phyloP scores from a whole-genome alignment of 73 alveolate genomes.

The Symbiodinium pilosum region DNA sequence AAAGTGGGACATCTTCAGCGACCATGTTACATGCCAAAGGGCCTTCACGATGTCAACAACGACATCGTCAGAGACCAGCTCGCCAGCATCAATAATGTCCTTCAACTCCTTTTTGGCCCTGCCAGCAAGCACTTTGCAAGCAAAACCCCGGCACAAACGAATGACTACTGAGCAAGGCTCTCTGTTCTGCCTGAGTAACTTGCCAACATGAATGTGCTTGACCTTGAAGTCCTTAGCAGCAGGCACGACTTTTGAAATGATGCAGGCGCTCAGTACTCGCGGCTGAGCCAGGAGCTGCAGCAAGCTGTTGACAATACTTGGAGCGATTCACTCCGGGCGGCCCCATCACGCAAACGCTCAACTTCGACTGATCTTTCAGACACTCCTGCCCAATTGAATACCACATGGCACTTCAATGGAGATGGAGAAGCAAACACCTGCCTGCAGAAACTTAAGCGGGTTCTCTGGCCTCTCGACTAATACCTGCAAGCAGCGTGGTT shows the following conservation, averaged over 20 bases:
- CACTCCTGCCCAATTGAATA: slow-evolving; percentile 21
- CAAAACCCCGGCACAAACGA: not conserved
- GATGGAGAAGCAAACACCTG: not conserved
- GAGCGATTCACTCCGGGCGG: slow-evolving; percentile 92
- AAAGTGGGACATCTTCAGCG: not conserved
- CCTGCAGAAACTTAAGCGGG: slow-evolving; percentile 89
- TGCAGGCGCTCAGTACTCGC: not conserved
- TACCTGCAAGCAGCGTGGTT: not conserved
- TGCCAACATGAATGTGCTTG: slow-evolving; percentile 93
- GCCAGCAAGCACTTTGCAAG: not conserved
- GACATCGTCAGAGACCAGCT: slow-evolving; percentile 66
- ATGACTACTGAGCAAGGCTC: not conserved
- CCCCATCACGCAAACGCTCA: slow-evolving; percentile 74
- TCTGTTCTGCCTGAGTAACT: slow-evolving; percentile 45
- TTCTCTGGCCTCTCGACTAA: slow-evolving; percentile 90
- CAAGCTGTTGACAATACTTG: slow-evolving; percentile 82
- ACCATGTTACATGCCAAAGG: not conserved
- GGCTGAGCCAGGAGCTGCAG: slow-evolving; percentile 33
- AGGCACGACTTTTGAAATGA: not conserved
- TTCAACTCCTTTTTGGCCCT: slow-evolving; percentile 76
- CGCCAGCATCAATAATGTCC: slow-evolving; percentile 38
- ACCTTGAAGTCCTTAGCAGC: slow-evolving; percentile 70
- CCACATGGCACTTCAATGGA: not conserved
- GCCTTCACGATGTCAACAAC: slow-evolving; percentile 85
- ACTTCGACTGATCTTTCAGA: slow-evolving; percentile 72